Evolutionary conservation across 2,329 filamentous ascomycete species (phyloP), one percentile per base, ranked within the genome.

Genomic region (Blastomyces emzantsi): DNA sequence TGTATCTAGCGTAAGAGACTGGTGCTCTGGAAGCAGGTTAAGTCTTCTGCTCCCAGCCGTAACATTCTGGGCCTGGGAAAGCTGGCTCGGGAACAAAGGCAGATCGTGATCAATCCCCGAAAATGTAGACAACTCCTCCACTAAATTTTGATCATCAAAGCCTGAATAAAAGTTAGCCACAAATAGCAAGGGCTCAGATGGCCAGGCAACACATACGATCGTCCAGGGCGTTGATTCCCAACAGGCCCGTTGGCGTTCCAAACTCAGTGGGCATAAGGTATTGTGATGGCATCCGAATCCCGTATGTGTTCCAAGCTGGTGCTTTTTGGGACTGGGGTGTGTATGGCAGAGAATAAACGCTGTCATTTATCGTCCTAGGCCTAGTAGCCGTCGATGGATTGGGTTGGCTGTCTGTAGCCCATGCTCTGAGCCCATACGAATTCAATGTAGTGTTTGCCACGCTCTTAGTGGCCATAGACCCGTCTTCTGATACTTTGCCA

Each of bases 1-100:
- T 58, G 65, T 65, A 54, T 68, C 62, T 3, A 68, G 62, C 1
- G 65, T 64, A 39, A 68, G 61, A 41, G 58, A 62, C 36, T 67
- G 60, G 25, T 64, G 63, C 15, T 61, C 57, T 60, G 43, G 51
- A 39, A 62, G 43, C 22, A 60, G 63, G 43, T 63, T 61, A 36
- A 63, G 58, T 36, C 65, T 67, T 43, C 61, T 61, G 22, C 45
- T 61, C 30, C 22, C 49, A 22, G 54, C 19, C 13, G 36, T 22
- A 19, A 45, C 43, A 52, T 60, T 60, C n/a, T 56, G 55, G 33
- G 25, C 3, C 17, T 43, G 45, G 22, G 61, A 57, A 39, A 62
- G 39, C 17, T 56, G 13, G 51, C 39, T 62, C 36, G 61, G 51
- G 39, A 55, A 55, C 17, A 52, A 9, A n/a, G n/a, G 13, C 22